Conservation (phyloP, 352 stramenopile genomes). For the Hyaloperonospora brassicae region DNA sequence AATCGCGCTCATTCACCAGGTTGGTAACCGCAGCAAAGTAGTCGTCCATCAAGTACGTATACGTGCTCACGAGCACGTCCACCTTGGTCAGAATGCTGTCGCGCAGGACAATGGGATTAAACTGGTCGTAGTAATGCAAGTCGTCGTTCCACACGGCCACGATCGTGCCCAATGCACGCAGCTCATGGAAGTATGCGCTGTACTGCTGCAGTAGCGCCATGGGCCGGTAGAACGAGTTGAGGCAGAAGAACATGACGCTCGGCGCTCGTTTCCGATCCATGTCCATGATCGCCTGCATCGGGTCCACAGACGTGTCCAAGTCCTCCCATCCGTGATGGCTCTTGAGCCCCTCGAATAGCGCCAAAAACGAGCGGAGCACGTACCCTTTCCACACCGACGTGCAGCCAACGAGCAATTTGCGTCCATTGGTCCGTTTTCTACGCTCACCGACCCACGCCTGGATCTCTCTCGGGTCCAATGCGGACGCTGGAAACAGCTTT, state of each 20-base stretch:
- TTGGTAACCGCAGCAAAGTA: slow-evolving; percentile 58
- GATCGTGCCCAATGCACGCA: slow-evolving; percentile 56
- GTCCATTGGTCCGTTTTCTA: slow-evolving; percentile 55
- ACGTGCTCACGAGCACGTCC: slow-evolving; percentile 64
- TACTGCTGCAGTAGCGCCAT: slow-evolving; percentile 59
- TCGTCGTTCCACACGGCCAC: slow-evolving; percentile 76
- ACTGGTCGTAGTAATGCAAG: slow-evolving; percentile 75
- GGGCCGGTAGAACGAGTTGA: slow-evolving; percentile 64
- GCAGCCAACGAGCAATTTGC: slow-evolving; percentile 64
- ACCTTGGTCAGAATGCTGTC: slow-evolving; percentile 56
- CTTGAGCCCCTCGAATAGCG: slow-evolving; percentile 64
- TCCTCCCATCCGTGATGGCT: slow-evolving; percentile 56
- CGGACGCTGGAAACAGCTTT: slow-evolving; percentile 38
- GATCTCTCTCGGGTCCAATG: slow-evolving; percentile 37
- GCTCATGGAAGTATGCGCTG: slow-evolving; percentile 57
- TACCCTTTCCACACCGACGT: slow-evolving; percentile 52
- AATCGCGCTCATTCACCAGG: slow-evolving; percentile 41
- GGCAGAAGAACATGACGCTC: slow-evolving; percentile 65
- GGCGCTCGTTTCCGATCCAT: slow-evolving; percentile 53
- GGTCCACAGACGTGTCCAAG: slow-evolving; percentile 40
- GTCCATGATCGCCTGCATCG: slow-evolving; percentile 53
- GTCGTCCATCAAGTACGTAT: slow-evolving; percentile 72
- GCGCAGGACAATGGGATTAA: slow-evolving; percentile 45
- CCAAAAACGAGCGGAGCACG: slow-evolving; percentile 55
- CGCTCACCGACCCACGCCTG: slow-evolving; percentile 58